phyloP scores from a whole-genome alignment of 208 protist genomes.

The Leishmania tarentolae region DNA sequence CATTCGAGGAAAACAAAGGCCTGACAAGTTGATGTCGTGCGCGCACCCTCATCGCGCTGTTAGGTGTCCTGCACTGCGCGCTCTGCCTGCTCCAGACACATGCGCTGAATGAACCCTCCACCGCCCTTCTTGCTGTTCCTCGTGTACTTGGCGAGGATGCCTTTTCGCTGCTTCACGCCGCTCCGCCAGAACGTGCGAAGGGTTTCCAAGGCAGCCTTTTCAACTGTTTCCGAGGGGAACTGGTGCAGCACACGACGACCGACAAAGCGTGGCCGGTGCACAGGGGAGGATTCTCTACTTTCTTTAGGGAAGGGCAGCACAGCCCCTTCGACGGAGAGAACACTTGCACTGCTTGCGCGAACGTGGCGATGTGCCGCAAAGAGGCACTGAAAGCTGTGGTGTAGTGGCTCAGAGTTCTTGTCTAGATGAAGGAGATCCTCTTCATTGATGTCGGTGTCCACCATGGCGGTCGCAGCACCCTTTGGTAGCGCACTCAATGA shows the following conservation, averaged over 20 bases:
- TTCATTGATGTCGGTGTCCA: constrained; percentile 37
- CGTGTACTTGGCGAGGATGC: constrained; percentile 38
- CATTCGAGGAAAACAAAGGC: not conserved
- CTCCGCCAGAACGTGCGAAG: constrained; percentile 70
- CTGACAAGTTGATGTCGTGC: not conserved
- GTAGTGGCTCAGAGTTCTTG: constrained; percentile 4
- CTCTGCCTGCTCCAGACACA: constrained; percentile 44
- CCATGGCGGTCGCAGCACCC: constrained; percentile 14
- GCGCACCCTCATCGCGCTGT: not conserved
- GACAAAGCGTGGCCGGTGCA: constrained; percentile 14
- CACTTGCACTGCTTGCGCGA: not conserved
- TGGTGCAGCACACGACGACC: constrained; percentile 35
- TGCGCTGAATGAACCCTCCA: constrained; percentile 37
- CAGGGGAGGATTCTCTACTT: not conserved
- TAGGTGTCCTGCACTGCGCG: constrained; percentile 16
- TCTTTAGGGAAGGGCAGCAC: constrained; percentile 2
- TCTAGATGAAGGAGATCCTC: constrained; percentile 26
- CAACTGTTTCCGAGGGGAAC: constrained; percentile 57
- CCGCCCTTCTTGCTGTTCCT: constrained; percentile 18
- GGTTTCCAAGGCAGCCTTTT: constrained; percentile 56
- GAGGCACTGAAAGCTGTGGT: constrained; percentile 13
- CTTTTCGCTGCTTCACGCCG: constrained; percentile 28
- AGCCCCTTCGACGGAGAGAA: constrained; percentile 1
- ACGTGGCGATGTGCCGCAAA: constrained; percentile 22
- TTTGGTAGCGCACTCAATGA: constrained; percentile 66